Evolutionary conservation across 805 yeast species (phyloP), one percentile per base, ranked within the genome.

Genomic region (Saitoella complicata): DNA sequence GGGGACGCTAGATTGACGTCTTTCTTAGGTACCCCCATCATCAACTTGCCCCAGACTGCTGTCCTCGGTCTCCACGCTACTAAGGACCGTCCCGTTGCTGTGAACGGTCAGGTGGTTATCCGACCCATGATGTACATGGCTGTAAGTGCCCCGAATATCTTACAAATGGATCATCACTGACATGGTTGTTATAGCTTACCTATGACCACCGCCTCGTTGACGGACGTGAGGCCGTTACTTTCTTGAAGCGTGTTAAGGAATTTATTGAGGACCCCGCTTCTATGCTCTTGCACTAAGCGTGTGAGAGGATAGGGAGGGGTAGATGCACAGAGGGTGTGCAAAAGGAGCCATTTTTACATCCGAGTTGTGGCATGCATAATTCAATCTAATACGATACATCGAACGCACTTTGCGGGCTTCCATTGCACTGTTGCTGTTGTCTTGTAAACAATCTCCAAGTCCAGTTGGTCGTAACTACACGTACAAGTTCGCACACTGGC

Each of bases 71-170:
- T 91, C 61, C 98, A 91, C 59, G 97, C 96, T 66, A 81, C 84
- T 56, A 91, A 91, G 72, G 88, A 91, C 66, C 86, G 97, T 73
- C 91, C 97, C 39, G 95, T 91, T 49, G 88, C 88, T 48, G 86
- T 91, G 48, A 80, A 91, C 56, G 98, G 98, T 45, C 87, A 88
- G 73, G 74, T 91, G 56, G 98, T 83, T 55, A 75, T 88, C 39
- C 82, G 97, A 73, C 98, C 98, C 64, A 88, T 91, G 97, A 91
- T 91, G 98, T 91, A 91, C 75, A 69, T 91, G 59, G 98, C 98
- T 45, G 21, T 21, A 21, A 21, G 21, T 21, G 21, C 21, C 21
- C 21, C 21, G 21, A 21, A 21, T 21, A 21, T 21, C 21, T 21
- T 2, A 3, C 21, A 21, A 21, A 21, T 21, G 21, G 21, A 21